Conservation (phyloP, 306 rosid genomes). For the Vigna unguiculata region DNA sequence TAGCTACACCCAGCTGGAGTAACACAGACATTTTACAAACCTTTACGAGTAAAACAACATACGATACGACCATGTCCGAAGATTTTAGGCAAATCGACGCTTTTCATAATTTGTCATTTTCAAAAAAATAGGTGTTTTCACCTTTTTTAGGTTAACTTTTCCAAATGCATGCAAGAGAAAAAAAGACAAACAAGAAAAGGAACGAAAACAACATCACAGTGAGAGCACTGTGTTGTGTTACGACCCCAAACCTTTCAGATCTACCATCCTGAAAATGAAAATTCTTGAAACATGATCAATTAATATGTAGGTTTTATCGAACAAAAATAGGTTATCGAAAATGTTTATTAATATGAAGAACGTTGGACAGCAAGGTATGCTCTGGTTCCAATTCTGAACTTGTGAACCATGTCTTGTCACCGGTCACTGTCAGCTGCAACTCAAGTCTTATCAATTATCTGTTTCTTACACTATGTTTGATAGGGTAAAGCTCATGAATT, state of each 20-base stretch:
- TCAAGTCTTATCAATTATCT: neutral
- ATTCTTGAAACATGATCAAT: neutral
- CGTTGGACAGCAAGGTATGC: neutral
- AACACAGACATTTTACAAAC: too few species aligned
- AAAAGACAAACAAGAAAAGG: neutral
- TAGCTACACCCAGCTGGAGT: too few species aligned
- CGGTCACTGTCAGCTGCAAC: neutral
- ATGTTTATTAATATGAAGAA: neutral
- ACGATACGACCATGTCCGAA: neutral
- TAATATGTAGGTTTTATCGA: neutral
- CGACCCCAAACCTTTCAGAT: neutral
- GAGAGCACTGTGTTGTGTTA: neutral
- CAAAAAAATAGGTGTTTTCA: neutral
- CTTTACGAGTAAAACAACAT: too few species aligned
- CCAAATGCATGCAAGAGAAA: neutral
- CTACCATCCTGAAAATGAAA: neutral
- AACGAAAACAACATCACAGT: neutral
- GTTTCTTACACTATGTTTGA: too few species aligned
- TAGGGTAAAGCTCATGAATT: too few species aligned
- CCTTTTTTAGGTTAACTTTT: neutral
- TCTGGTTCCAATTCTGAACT: neutral
- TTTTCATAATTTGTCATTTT: slow-evolving; percentile 1
- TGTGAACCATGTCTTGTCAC: neutral
- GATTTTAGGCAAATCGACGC: neutral
- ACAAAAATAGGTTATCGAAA: neutral